Percentiles rank a stretch among this genome's conserved stretches.
These are phyloP conservation scores for Globisporangium nunn DNA, from an alignment of 352 stramenopile species.

Conservation along the genomic window DNA sequence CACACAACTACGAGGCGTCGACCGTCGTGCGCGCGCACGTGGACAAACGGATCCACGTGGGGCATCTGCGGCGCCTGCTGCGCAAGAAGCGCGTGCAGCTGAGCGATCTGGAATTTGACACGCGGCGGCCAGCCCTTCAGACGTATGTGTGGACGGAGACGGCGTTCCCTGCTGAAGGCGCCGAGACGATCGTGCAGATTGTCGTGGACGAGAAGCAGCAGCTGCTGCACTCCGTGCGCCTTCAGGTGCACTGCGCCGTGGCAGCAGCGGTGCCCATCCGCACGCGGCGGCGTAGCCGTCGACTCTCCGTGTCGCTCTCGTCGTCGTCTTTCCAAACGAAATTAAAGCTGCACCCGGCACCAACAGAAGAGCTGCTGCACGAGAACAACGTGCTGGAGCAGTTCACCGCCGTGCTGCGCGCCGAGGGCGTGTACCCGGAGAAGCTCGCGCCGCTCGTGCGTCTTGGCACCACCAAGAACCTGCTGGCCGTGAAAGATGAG, in stretches of 20 bases:
- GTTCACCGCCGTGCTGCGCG: constrained; percentile 48
- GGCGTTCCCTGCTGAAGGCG: constrained; percentile 82
- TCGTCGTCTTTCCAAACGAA: constrained; percentile 25
- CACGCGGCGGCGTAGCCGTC: constrained; percentile 19
- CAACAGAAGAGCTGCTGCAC: constrained; percentile 26
- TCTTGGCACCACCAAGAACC: constrained; percentile 46
- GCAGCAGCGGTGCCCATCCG: constrained; percentile 38
- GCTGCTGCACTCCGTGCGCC: constrained; percentile 45
- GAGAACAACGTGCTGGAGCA: constrained; percentile 63
- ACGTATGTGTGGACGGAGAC: constrained; percentile 71
- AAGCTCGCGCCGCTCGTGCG: constrained; percentile 38
- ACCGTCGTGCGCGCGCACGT: constrained; percentile 86
- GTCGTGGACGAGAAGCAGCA: constrained; percentile 56
- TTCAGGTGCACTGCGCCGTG: constrained; percentile 55
- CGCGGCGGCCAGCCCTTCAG: constrained; percentile 49
- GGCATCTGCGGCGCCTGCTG: constrained; percentile 32
- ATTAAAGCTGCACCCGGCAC: constrained; percentile 38
- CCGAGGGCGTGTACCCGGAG: constrained; percentile 58
- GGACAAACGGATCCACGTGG: constrained; percentile 52
- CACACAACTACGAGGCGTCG: constrained; percentile 71
- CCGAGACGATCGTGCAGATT: constrained; percentile 80
- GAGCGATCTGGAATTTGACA: constrained; percentile 33
- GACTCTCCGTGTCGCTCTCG: constrained; percentile 2
- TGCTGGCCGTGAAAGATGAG: constrained; percentile 24
- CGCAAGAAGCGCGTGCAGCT: constrained; percentile 30